Percentiles rank a stretch among this genome's conserved stretches.
These are phyloP conservation scores for Rubroboletus satanas DNA, from an alignment of 768 basidiomycete genomes.

Conservation along the genomic window DNA sequence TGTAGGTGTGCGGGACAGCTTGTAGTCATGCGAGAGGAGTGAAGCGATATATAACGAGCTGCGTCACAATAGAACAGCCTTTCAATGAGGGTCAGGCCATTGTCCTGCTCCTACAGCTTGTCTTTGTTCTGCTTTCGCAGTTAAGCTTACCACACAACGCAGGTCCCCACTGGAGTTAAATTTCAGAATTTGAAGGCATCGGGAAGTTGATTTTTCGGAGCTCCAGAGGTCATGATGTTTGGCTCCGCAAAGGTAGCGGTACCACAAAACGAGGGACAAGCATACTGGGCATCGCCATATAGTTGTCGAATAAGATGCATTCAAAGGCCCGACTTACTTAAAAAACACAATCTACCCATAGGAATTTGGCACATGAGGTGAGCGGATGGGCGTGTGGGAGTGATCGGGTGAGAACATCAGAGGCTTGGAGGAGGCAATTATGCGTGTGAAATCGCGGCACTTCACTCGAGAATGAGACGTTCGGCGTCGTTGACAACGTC, in stretches of 20 bases:
- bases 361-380: not conserved
- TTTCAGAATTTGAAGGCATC: not conserved
- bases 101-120: no score
- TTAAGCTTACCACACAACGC: conserved; percentile 1
- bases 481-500: no score
- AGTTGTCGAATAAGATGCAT: not conserved
- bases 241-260: not conserved
- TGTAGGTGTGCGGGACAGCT: conserved; percentile 1
- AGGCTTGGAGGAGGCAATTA: no score
- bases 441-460: no score
- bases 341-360: no score
- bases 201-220: no score
- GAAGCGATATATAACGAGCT: no score
- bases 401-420: not conserved
- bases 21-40: conserved; percentile 1
- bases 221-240: not conserved
- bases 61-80: no score
- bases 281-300: not conserved
- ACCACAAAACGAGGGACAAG: not conserved
- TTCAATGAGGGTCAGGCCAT: no score
- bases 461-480: no score
- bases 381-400: not conserved
- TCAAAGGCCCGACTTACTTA: not conserved
- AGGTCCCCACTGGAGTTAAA: not conserved
- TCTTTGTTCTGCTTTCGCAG: not conserved